Conservation (phyloP, 495 filamentous ascomycete genomes). For the Entonaema liquescens region DNA sequence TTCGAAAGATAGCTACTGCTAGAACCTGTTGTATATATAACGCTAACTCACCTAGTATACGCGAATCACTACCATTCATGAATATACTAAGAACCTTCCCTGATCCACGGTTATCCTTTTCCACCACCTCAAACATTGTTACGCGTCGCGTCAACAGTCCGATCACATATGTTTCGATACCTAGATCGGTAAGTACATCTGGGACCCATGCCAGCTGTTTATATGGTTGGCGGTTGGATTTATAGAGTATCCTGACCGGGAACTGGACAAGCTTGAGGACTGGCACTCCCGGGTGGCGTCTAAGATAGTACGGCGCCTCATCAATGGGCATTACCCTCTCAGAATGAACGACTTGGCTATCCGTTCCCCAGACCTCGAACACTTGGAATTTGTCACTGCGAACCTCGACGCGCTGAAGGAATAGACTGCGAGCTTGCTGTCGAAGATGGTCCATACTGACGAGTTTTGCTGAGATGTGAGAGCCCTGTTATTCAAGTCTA, state of each 20-base stretch:
- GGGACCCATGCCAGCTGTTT: conserved; percentile 2
- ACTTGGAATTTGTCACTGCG: background rate
- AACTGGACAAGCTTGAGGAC: conserved; percentile 12
- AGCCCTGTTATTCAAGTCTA: background rate
- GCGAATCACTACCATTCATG: background rate
- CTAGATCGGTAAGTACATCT: conserved; percentile 4
- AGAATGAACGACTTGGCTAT: background rate
- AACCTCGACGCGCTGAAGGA: background rate
- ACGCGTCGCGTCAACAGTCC: background rate
- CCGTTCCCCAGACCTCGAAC: conserved; percentile 8
- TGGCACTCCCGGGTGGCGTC: background rate
- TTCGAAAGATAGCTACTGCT: background rate
- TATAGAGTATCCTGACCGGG: background rate
- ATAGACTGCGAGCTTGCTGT: background rate
- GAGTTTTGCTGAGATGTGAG: background rate
- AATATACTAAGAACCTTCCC: background rate
- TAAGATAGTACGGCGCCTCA: conserved; percentile 3
- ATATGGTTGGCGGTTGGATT: background rate
- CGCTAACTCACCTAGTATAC: conserved; percentile 10
- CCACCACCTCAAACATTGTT: background rate
- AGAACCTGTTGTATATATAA: background rate
- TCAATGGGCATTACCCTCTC: conserved; percentile 1
- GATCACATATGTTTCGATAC: conserved; percentile 4
- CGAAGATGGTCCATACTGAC: conserved; percentile 8
- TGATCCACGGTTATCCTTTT: background rate